Evolutionary conservation across 2,329 filamentous ascomycete species (phyloP), one percentile per base, ranked within the genome.

Genomic region (Macrophomina tecta): DNA sequence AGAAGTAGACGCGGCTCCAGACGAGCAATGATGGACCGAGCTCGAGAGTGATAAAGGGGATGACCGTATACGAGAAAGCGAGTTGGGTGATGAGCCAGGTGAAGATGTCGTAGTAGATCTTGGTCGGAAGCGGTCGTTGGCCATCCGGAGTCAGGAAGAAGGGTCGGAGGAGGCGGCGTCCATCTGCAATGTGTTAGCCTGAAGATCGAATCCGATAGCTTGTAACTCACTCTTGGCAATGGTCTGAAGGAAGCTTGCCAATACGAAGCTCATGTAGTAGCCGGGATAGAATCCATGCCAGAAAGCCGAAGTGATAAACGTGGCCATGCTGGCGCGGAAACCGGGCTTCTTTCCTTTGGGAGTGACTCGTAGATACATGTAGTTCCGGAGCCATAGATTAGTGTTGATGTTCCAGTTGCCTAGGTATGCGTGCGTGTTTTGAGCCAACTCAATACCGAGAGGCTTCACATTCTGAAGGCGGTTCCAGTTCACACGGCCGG

Each of bases 241-340:
- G 2, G 93, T 97, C 77, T 99, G 95, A 36, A 97, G 87, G 71
- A 99, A 91, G 69, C 93, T 93, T 1, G 92, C 95, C 7, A 98
- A 85, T 48, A 98, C 82, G 74, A 99, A 99, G 5, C 91, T 86
- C 68, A 99, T 81, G 78, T 98, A 98, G 79, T 99, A 99, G 5
- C 95, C 95, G 0, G 95, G 94, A 72, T 97, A 96, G 80, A 99
- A 99, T 36, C 95, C 95, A 75, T 99, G 95, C 95, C 95, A 99
- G 72, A 98, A 90, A 3, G 95, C 94, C 74, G 93, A 97, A 23
- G 95, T 98, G 6, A 89, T 87, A 77, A 99, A 99, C 0, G 95
- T 99, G 40, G 93, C 93, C 82, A 99, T 82, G 74, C 91, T 98
- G 61, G 95, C 95, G 68, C 94, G 87, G 82, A 99, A 99, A 1